Evolutionary conservation across 768 basidiomycete genomes (phyloP).

Genomic region (Phaeotremella fagi): DNA sequence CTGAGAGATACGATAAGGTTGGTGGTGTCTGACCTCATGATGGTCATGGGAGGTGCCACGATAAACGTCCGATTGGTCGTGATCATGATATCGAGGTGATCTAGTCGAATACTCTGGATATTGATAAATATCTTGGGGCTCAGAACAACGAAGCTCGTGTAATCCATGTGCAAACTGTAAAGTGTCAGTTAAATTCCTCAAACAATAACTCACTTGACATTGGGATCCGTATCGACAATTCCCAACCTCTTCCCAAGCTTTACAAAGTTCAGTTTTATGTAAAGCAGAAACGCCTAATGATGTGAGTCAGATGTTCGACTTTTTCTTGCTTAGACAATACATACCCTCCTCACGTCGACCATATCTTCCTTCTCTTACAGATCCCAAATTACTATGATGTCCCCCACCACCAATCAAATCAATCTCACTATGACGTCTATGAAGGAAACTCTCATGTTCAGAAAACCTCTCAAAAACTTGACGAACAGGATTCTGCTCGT

Average conservation of each 20-base stretch:
- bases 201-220: slow-evolving; percentile 27
- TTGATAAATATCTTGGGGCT: neutral
- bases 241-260: slow-evolving; percentile 21
- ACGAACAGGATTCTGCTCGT: neutral
- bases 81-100: too few species aligned
- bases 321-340: slow-evolving; percentile 4
- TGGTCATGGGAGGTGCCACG: too few species aligned
- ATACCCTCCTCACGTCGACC: slow-evolving; percentile 3
- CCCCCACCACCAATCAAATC: too few species aligned
- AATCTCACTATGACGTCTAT: neutral
- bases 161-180: slow-evolving; percentile 25
- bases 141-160: slow-evolving; percentile 13
- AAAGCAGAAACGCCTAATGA: slow-evolving; percentile 1
- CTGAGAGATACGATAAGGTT: too few species aligned
- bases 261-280: slow-evolving; percentile 39
- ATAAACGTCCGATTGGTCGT: too few species aligned
- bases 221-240: slow-evolving; percentile 26
- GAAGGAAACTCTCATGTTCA: neutral
- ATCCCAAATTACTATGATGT: neutral
- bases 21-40: too few species aligned
- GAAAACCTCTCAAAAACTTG: too few species aligned
- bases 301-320: too few species aligned
- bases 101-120: too few species aligned
- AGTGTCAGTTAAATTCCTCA: neutral
- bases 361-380: neutral